These are phyloP conservation scores for Ceratobasidium sp. DNA, from an alignment of 1,284 basidiomycete genomes.

Conservation along the genomic window DNA sequence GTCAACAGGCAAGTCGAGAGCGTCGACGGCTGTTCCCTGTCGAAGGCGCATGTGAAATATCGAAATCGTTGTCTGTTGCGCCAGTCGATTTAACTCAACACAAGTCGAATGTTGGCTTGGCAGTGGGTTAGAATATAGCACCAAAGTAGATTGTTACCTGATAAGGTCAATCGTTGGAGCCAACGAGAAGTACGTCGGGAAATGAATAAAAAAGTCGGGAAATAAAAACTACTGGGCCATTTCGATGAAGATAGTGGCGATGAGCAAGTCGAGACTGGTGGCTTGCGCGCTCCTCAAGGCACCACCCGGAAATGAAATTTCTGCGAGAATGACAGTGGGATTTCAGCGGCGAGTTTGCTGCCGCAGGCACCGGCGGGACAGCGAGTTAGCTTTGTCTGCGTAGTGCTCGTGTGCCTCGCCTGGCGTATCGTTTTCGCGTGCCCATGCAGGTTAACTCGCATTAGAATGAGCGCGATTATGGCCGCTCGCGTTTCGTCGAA, in stretches of 20 bases:
- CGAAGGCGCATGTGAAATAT: background rate
- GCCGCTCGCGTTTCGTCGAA: background rate
- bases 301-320: background rate
- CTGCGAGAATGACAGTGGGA: background rate
- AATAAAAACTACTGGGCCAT: background rate
- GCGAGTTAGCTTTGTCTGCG: slow-evolving; percentile 12
- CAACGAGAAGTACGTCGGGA: background rate
- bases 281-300: background rate
- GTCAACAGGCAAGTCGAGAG: background rate
- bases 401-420: slow-evolving; percentile 3
- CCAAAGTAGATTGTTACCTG: background rate
- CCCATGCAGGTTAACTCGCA: background rate
- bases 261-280: background rate
- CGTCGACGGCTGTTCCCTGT: background rate
- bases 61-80: background rate
- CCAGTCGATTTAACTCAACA: slow-evolving; percentile 15
- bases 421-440: background rate
- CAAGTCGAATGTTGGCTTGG: background rate
- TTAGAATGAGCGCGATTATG: slow-evolving; percentile 7
- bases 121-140: background rate
- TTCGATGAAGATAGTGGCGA: background rate
- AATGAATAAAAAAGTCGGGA: background rate
- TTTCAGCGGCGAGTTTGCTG: background rate
- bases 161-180: background rate
- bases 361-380: background rate